Evolutionary conservation across 257 asterid genomes (phyloP), one percentile per base, ranked within the genome.

Genomic region (Petrea volubilis): DNA sequence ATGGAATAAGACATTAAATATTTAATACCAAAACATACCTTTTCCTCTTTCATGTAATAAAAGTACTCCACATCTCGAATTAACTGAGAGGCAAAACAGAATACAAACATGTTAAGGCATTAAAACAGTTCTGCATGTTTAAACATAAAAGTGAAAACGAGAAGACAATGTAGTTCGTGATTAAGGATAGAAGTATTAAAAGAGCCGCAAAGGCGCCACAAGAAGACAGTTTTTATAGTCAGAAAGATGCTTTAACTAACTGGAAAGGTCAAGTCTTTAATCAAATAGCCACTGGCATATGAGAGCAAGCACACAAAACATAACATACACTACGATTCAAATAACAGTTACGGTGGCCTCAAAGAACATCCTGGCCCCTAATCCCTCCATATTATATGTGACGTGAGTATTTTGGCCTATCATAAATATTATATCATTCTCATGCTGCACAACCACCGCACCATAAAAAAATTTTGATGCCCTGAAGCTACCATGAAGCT

Each of bases 171-270:
- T 13, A 31, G 65, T 60, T 60, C 18, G 0, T 60, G 51, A 36
- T 34, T n/a, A n/a, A n/a, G n/a, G n/a, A n/a, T n/a, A n/a, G n/a
- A n/a, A n/a, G n/a, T n/a, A n/a, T n/a, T n/a, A n/a, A n/a, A 11
- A 21, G 52, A 51, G 75, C 64, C 55, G 43, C 59, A 67, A 52
- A 74, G 43, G 67, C 58, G 59, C 49, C 65, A n/a, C n/a, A 51
- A 67, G 38, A 31, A 75, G 77, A 60, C 61, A 52, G 66, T 63
- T 67, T 73, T 72, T 63, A 65, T 51, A 60, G 79, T 64, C 70
- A 82, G 56, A 78, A 82, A 82, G 80, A 47, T 44, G 60, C 70
- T 38, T 55, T 20, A 61, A 64, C 58, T 28, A 18, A 66, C 62
- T 61, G 56, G 63, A 77, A 38, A 60, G 66, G 70, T 55, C 63